These are phyloP conservation scores for Chalciporus chontae DNA, from an alignment of 768 basidiomycete species.

Conservation along the genomic window DNA sequence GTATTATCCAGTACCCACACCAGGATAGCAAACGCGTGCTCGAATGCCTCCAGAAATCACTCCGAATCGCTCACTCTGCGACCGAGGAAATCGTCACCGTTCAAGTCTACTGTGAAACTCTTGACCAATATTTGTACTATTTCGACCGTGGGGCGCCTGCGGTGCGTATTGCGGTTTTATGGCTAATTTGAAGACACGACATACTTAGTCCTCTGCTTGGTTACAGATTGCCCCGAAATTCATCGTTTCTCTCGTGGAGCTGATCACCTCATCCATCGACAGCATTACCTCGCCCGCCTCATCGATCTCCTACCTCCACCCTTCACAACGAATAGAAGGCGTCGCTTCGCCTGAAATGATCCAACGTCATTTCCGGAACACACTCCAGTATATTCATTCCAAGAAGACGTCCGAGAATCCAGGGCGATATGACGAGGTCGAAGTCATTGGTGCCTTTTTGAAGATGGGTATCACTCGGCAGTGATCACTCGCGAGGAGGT, in stretches of 20 bases:
- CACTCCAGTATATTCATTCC: slow-evolving; percentile 74
- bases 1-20: slow-evolving; percentile 60
- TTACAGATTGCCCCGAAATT: slow-evolving; percentile 88
- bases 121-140: slow-evolving; percentile 95
- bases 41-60: slow-evolving; percentile 95
- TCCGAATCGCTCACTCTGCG: slow-evolving; percentile 93
- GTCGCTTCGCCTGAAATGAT: slow-evolving; percentile 95
- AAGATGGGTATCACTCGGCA: slow-evolving; percentile 81
- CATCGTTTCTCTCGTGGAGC: slow-evolving; percentile 92
- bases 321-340: slow-evolving; percentile 86
- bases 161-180: slow-evolving; percentile 45
- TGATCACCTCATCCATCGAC: slow-evolving; percentile 94
- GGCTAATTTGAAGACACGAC: background rate
- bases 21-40: slow-evolving; percentile 96
- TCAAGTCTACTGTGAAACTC: slow-evolving; percentile 92
- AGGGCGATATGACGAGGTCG: slow-evolving; percentile 78
- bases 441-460: slow-evolving; percentile 80
- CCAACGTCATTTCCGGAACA: slow-evolving; percentile 88
- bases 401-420: slow-evolving; percentile 49
- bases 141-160: slow-evolving; percentile 91
- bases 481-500: slow-evolving; percentile 8
- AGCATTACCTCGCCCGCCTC: slow-evolving; percentile 66
- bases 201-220: background rate
- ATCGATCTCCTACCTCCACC: slow-evolving; percentile 63
- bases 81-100: slow-evolving; percentile 97